These are phyloP conservation scores for Fremontodendron californicum DNA, from an alignment of 345 rosid species.

Conservation along the genomic window DNA sequence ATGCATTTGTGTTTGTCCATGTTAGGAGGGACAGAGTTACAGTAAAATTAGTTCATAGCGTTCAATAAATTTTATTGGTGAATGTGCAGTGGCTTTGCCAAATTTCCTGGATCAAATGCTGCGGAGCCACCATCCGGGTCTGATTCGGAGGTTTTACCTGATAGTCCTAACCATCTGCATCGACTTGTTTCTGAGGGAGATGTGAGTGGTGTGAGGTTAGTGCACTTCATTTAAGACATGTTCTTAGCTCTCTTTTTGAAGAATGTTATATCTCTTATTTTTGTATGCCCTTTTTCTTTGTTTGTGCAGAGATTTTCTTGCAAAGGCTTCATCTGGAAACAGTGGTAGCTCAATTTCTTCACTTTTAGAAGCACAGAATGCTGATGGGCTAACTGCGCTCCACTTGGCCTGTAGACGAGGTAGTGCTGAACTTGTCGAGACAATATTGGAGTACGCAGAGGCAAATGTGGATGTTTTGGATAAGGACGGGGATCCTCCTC, in stretches of 20 bases:
- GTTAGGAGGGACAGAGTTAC: background rate
- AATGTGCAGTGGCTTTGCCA: constrained; percentile 52
- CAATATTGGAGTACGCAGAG: constrained; percentile 59
- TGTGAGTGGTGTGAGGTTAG: constrained; percentile 74
- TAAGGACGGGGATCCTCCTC: constrained; percentile 96
- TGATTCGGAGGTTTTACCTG: constrained; percentile 48
- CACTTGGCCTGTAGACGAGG: constrained; percentile 99
- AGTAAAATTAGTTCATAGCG: background rate
- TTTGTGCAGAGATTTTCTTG: constrained; percentile 62
- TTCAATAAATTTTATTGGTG: constrained; percentile 6
- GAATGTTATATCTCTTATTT: constrained; percentile 18
- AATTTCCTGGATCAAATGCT: constrained; percentile 45
- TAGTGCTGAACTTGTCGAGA: constrained; percentile 75
- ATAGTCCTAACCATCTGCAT: constrained; percentile 60
- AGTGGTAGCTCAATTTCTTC: constrained; percentile 44
- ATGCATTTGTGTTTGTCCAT: background rate
- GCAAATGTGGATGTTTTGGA: constrained; percentile 86
- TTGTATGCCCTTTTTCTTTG: constrained; percentile 11
- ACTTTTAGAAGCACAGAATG: constrained; percentile 76
- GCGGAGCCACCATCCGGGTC: constrained; percentile 45
- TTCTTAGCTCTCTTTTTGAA: constrained; percentile 13
- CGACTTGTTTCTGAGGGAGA: constrained; percentile 75
- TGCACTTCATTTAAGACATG: constrained; percentile 12
- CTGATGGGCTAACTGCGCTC: constrained; percentile 91
- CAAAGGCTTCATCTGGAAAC: constrained; percentile 62